Conservation (phyloP, 1,284 basidiomycete species). For the Lentinus polychrous region DNA sequence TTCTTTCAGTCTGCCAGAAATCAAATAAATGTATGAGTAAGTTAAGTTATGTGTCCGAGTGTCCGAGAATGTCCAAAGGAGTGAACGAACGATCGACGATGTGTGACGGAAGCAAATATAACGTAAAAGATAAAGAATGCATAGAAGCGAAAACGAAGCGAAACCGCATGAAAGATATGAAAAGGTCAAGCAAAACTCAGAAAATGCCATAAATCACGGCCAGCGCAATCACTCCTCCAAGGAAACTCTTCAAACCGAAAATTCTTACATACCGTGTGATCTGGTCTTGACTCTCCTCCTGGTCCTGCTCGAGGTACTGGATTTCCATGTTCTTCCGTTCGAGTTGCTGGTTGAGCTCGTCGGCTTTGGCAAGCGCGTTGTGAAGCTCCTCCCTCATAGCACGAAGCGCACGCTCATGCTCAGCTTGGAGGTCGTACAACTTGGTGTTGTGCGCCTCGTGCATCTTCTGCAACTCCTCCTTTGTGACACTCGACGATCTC, state of each 20-base stretch:
- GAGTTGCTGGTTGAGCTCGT: conserved; percentile 54
- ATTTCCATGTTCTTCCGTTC: conserved; percentile 73
- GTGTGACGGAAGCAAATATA: conserved; percentile 33
- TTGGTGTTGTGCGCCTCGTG: conserved; percentile 80
- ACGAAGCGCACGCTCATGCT: conserved; percentile 58
- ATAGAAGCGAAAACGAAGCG: conserved; percentile 17
- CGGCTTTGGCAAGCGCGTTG: conserved; percentile 42
- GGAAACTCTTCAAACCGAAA: conserved; percentile 51
- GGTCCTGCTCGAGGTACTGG: conserved; percentile 66
- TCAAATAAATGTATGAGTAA: conserved; percentile 22
- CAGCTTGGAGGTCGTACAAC: conserved; percentile 68
- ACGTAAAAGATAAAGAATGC: conserved; percentile 28
- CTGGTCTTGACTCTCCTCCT: conserved; percentile 66
- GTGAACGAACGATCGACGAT: conserved; percentile 24
- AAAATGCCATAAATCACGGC: conserved; percentile 49
- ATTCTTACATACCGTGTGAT: conserved; percentile 70
- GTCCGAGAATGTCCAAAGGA: conserved; percentile 24
- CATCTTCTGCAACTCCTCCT: conserved; percentile 66
- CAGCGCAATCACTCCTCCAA: conserved; percentile 46
- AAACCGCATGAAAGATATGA: conserved; percentile 10
- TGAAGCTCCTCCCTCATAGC: conserved; percentile 57
- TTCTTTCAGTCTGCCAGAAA: conserved; percentile 51
- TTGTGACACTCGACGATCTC: conserved; percentile 49
- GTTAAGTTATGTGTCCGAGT: conserved; percentile 17
- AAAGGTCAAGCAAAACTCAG: conserved; percentile 25